Evolutionary conservation across 2,329 filamentous ascomycete species (phyloP).

Genomic region (Aspergillus japonicus): DNA sequence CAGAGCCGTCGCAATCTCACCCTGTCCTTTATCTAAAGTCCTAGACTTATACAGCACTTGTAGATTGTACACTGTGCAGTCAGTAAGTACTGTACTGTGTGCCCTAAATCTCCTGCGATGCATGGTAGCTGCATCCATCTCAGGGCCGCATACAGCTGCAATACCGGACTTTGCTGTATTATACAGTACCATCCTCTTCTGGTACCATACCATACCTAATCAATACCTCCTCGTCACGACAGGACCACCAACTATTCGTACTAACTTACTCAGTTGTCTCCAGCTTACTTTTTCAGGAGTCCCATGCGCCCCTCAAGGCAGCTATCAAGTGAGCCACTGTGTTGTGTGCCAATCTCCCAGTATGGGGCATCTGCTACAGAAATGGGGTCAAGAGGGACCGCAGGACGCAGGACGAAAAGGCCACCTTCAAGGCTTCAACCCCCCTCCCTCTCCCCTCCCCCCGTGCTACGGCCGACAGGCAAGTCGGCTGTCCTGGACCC

Average conservation of each 20-base stretch:
- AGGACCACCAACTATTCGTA: neutral
- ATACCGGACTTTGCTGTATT: neutral
- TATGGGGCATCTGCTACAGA: slow-evolving; percentile 3
- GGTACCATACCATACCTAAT: neutral
- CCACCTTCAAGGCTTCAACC: neutral
- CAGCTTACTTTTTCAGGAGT: neutral
- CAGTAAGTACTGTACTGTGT: neutral
- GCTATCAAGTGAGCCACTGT: neutral
- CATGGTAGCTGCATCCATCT: neutral
- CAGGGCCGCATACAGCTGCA: neutral
- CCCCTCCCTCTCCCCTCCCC: neutral
- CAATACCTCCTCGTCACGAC: neutral
- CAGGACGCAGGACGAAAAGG: neutral
- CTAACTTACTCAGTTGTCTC: no score
- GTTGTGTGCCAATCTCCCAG: slow-evolving; percentile 6
- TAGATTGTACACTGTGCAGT: neutral
- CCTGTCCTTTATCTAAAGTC: neutral
- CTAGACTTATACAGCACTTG: neutral
- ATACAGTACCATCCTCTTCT: neutral
- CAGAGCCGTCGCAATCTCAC: neutral
- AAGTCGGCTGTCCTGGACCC: neutral
- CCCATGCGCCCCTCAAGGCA: neutral
- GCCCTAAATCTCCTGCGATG: neutral
- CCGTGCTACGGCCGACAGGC: slow-evolving; percentile 6
- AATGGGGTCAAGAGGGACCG: neutral